phyloP scores from a whole-genome alignment of 1,139 yeast species.

The Diutina ranongensis region DNA sequence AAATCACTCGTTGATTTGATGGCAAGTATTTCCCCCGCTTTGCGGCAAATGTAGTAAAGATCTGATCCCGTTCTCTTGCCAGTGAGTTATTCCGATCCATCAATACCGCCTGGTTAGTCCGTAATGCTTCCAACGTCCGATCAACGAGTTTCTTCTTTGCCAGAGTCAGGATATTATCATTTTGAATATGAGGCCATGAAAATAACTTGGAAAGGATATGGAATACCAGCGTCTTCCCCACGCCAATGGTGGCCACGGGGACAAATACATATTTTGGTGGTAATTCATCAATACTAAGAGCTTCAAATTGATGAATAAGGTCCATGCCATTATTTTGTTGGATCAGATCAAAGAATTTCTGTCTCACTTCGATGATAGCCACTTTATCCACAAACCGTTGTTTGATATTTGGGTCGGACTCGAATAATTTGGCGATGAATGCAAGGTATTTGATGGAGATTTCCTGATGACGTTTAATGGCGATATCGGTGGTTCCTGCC shows the following conservation, averaged over 20 bases:
- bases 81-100: slow-evolving; percentile 81
- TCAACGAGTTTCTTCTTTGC: slow-evolving; percentile 22
- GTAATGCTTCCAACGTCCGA: slow-evolving; percentile 6
- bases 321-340: neutral
- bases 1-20: slow-evolving; percentile 25
- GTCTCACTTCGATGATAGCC: slow-evolving; percentile 66
- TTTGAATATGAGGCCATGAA: slow-evolving; percentile 71
- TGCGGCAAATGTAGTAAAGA: slow-evolving; percentile 43
- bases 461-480: slow-evolving; percentile 30
- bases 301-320: slow-evolving; percentile 17
- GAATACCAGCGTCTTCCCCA: slow-evolving; percentile 88
- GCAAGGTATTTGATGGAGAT: slow-evolving; percentile 59
- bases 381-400: slow-evolving; percentile 42
- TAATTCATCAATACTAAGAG: slow-evolving; percentile 13
- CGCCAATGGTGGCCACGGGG: slow-evolving; percentile 86
- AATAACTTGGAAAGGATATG: slow-evolving; percentile 44
- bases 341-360: slow-evolving; percentile 35
- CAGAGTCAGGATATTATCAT: slow-evolving; percentile 49
- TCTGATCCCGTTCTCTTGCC: slow-evolving; percentile 52
- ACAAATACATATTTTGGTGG: slow-evolving; percentile 41
- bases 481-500: neutral
- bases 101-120: slow-evolving; percentile 36
- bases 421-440: slow-evolving; percentile 48
- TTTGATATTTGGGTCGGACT: slow-evolving; percentile 30
- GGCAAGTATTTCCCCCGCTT: slow-evolving; percentile 26